Base-by-base conservation (phyloP, 108 stramenopile genomes). In the Discostella pseudostelligera region DNA sequence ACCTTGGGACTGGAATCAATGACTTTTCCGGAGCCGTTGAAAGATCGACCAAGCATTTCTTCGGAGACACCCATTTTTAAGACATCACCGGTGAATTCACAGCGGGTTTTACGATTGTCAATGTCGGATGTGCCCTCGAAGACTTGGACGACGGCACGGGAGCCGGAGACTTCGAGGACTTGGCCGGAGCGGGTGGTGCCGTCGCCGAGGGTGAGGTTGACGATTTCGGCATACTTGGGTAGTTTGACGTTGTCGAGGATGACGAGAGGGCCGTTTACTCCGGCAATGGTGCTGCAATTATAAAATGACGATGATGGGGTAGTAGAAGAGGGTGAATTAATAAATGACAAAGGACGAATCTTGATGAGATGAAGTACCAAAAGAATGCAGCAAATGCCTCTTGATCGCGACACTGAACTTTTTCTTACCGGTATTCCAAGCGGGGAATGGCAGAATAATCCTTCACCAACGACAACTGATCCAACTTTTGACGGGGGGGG, bases 91-190 rank as follows among this genome's bases (percentile, higher is more conserved):
- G 97, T 97, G 81, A 99, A 98, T 72, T 97, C 95, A 53, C 95
- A 95, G 36, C 79, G 79, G 17, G 99, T 99, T 69, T 96, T 94
- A 48, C 96, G 81, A 87, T 99, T 99, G 78, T 99, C 99, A 73
- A 99, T 98, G 39, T 96, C 99, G 35, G 96, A 93, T 29, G 99
- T 99, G 47, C 99, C 99, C 76, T 99, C 99, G 75, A 99, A 99
- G 40, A 99, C 97, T 80, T 99, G 98, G 11, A 99, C 99, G 25
- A 99, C 97, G 39, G 99, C 99, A 61, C 94, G 90, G 75, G 67
- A 85, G 32, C 99, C 99, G 21, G 95, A 79, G 35, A 99, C 96
- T 76, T 99, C 99, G 35, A 99, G 84, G 56, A 98, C 89, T 85
- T 99, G 98, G 20, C 99, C 99, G 45, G 93, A 89, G 28, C 99